phyloP scores from a whole-genome alignment of 78 protist species.

The Planoprotostelium fungivorum region DNA sequence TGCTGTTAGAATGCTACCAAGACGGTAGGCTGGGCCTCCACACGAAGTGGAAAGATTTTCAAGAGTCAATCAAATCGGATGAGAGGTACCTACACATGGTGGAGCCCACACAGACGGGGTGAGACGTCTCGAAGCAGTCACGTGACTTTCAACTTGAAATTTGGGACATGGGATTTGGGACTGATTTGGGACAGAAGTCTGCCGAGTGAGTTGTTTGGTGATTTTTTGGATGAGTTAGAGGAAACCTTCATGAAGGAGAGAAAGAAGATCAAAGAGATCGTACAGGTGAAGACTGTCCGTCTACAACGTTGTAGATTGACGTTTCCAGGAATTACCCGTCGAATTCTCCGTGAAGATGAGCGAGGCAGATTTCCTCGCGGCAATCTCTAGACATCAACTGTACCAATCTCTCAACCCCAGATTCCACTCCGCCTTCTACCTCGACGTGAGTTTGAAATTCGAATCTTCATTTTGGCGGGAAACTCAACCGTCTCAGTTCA shows the following conservation, averaged over 20 bases:
- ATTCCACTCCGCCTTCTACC: not conserved
- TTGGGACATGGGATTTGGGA: not conserved
- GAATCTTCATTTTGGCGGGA: not conserved
- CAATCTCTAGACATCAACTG: not conserved
- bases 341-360: not conserved
- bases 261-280: not conserved
- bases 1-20: not conserved
- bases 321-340: not conserved
- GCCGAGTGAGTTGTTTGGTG: not conserved
- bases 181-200: not conserved
- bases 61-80: not conserved
- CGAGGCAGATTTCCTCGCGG: not conserved
- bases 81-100: not conserved
- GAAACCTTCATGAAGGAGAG: not conserved
- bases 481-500: not conserved
- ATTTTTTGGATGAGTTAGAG: not conserved
- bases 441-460: not conserved
- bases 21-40: not conserved
- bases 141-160: too few relatives aligned
- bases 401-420: not conserved
- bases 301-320: not conserved
- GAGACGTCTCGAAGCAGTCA: not conserved
- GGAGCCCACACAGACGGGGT: not conserved
- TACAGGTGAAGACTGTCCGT: not conserved
- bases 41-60: not conserved